Evolutionary conservation across 1,284 basidiomycete genomes (phyloP).

Genomic region (Rhodotorula sp.): DNA sequence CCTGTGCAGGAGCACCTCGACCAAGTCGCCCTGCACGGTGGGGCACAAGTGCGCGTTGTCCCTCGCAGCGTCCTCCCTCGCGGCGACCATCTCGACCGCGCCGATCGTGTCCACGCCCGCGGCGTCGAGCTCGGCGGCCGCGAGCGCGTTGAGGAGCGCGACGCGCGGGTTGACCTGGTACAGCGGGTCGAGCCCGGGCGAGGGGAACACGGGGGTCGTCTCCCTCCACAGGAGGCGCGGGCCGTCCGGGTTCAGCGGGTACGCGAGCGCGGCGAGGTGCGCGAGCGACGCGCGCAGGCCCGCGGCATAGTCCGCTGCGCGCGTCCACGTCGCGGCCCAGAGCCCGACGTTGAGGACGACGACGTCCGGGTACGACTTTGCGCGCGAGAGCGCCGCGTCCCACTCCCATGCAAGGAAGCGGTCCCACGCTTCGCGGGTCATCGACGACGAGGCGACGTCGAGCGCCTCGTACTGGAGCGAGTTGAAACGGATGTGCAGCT

Average conservation of each 20-base stretch:
- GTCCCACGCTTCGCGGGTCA: background rate
- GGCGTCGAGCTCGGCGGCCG: background rate
- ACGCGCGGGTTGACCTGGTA: conserved; percentile 15
- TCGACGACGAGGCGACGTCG: background rate
- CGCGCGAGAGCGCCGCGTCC: background rate
- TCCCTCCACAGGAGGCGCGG: conserved; percentile 7
- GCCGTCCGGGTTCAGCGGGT: background rate
- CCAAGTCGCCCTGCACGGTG: conserved; percentile 10
- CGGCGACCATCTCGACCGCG: conserved; percentile 4
- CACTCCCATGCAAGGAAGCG: conserved; percentile 2
- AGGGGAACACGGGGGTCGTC: conserved; percentile 12
- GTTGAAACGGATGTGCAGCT: conserved; percentile 6
- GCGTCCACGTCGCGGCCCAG: conserved; percentile 4
- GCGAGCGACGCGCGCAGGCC: background rate
- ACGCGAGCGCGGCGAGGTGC: background rate
- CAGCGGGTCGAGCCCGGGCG: conserved; percentile 4
- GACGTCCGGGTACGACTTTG: background rate
- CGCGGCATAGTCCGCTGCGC: background rate
- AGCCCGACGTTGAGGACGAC: conserved; percentile 16
- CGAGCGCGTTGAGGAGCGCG: conserved; percentile 13
- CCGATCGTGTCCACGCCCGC: background rate
- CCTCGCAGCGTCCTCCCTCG: conserved; percentile 8
- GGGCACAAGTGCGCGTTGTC: conserved; percentile 22
- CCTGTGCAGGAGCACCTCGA: background rate
- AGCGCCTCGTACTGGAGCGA: conserved; percentile 23